These are phyloP conservation scores for Skeletonema marinoi DNA, from an alignment of 108 stramenopile species.

Conservation along the genomic window DNA sequence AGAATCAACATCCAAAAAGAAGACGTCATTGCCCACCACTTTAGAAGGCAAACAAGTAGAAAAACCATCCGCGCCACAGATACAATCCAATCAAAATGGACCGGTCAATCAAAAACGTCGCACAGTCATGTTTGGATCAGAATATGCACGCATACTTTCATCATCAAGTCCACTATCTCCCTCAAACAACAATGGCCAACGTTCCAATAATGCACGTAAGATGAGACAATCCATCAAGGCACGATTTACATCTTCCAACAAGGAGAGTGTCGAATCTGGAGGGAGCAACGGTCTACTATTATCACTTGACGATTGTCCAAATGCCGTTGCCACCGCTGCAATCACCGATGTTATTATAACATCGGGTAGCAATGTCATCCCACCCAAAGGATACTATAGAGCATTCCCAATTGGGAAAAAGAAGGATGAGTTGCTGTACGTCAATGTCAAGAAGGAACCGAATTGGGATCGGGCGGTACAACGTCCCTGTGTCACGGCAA, in stretches of 20 bases:
- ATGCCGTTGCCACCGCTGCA: constrained; percentile 63
- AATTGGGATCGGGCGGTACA: constrained; percentile 91
- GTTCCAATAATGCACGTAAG: constrained; percentile 4
- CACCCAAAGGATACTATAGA: constrained; percentile 80
- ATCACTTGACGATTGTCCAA: constrained; percentile 65
- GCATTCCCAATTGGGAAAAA: constrained; percentile 46
- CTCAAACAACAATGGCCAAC: constrained; percentile 6
- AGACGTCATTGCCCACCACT: too few relatives aligned
- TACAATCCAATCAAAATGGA: constrained; percentile 27
- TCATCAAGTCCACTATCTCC: constrained; percentile 41
- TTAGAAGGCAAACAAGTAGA: not conserved
- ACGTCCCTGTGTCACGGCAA: constrained; percentile 82
- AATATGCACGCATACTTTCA: constrained; percentile 83
- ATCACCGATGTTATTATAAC: constrained; percentile 81
- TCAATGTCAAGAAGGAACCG: constrained; percentile 85
- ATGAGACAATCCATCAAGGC: constrained; percentile 33
- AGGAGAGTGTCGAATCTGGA: constrained; percentile 27
- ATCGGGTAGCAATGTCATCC: constrained; percentile 19
- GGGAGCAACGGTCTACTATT: constrained; percentile 4
- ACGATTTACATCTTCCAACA: constrained; percentile 15
- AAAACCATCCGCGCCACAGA: not conserved
- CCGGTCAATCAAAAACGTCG: constrained; percentile 23
- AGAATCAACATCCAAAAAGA: not conserved
- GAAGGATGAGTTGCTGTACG: constrained; percentile 40
- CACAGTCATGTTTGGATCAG: constrained; percentile 85